Evolutionary conservation across 306 rosid genomes (phyloP).

Genomic region (cucumber (Cucumis sativus)): Cucumber_9930_V3 NC_026661.2:17909001-17909500

Average conservation of each 20-base stretch:
- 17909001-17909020: constrained; percentile 48
- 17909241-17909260: constrained; percentile 52
- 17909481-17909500: constrained; percentile 43
- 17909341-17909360: constrained; percentile 52
- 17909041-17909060: constrained; percentile 40
- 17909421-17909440: constrained; percentile 50
- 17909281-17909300: constrained; percentile 61
- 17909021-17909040: constrained; percentile 49
- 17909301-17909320: constrained; percentile 56
- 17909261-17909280: constrained; percentile 56
- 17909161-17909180: constrained; percentile 70
- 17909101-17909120: constrained; percentile 47
- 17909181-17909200: constrained; percentile 63
- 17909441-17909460: constrained; percentile 64
- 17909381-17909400: constrained; percentile 59
- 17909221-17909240: constrained; percentile 62
- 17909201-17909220: constrained; percentile 41
- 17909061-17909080: constrained; percentile 23
- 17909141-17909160: constrained; percentile 74
- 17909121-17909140: constrained; percentile 58
- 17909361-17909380: constrained; percentile 69
- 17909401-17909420: constrained; percentile 40
- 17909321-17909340: constrained; percentile 68
- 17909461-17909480: constrained; percentile 53
- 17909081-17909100: constrained; percentile 55